phyloP scores from a whole-genome alignment of 257 asterid genomes.

The Capsicum baccatum region DNA sequence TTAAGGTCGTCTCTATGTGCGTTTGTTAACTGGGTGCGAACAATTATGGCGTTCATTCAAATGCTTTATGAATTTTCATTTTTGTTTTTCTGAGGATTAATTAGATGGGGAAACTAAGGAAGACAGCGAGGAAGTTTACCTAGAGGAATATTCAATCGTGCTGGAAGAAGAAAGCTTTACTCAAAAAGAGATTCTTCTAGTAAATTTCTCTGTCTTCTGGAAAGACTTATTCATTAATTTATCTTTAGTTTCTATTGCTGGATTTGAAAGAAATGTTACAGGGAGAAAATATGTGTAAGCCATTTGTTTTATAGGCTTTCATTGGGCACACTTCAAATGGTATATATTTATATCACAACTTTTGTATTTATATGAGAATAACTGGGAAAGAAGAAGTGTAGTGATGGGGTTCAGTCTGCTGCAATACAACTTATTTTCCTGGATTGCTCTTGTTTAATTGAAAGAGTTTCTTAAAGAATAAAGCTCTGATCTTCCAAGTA shows the following conservation, averaged over 20 bases:
- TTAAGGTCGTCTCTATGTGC: not conserved
- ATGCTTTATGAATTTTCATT: not conserved
- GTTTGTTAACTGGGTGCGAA: not conserved
- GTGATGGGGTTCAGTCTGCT: not conserved
- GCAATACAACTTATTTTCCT: constrained; percentile 10
- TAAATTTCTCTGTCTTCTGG: constrained; percentile 20
- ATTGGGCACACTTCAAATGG: constrained; percentile 1
- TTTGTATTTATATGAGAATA: not conserved
- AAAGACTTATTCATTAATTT: not conserved
- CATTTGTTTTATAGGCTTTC: not conserved
- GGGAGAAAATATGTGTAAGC: constrained; percentile 12
- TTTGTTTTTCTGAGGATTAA: not conserved
- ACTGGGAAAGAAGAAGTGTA: not conserved
- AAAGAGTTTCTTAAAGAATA: constrained; percentile 15
- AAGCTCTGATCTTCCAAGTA: not conserved
- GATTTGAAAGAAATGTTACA: constrained; percentile 11
- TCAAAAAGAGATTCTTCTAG: constrained; percentile 71
- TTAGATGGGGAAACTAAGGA: constrained; percentile 85
- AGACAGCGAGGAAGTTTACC: constrained; percentile 94
- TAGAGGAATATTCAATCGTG: constrained; percentile 87
- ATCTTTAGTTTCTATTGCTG: not conserved
- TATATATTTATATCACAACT: not conserved
- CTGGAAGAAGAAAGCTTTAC: constrained; percentile 71
- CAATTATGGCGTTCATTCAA: not conserved
- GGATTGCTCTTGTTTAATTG: not conserved